These are phyloP conservation scores for Sporothrix pseudoabietina DNA, from an alignment of 2,329 filamentous ascomycete species.

Conservation along the genomic window DNA sequence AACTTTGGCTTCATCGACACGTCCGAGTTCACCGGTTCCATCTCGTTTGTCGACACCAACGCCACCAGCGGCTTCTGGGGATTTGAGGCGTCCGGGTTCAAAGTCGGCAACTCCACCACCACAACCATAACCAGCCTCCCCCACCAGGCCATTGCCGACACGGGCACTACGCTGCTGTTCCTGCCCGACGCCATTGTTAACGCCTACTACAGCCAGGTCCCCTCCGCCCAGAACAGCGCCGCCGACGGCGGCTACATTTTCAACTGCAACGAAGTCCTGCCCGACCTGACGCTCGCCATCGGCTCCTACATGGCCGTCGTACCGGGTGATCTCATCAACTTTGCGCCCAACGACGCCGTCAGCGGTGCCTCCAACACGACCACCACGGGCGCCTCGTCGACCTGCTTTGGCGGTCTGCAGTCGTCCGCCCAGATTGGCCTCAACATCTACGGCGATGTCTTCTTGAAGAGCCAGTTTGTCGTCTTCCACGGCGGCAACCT, in stretches of 20 bases:
- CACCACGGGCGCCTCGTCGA: background rate
- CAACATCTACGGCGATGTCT: conserved; percentile 40
- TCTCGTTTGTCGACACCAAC: conserved; percentile 56
- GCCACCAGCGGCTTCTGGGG: conserved; percentile 58
- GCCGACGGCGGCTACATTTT: conserved; percentile 44
- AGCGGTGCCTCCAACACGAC: conserved; percentile 24
- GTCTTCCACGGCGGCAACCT: conserved; percentile 44
- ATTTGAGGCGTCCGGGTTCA: conserved; percentile 54
- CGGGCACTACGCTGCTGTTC: conserved; percentile 49
- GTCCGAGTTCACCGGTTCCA: conserved; percentile 55
- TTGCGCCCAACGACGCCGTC: conserved; percentile 42
- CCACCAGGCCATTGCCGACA: conserved; percentile 45
- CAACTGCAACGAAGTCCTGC: conserved; percentile 42
- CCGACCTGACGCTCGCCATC: conserved; percentile 44
- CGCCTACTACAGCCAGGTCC: conserved; percentile 46
- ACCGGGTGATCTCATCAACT: conserved; percentile 45
- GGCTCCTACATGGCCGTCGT: conserved; percentile 42
- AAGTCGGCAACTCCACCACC: conserved; percentile 43
- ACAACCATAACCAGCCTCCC: conserved; percentile 38
- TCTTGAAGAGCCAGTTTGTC: conserved; percentile 41
- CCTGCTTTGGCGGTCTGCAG: conserved; percentile 45
- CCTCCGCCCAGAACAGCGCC: conserved; percentile 42
- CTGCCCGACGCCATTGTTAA: conserved; percentile 43
- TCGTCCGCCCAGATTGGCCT: conserved; percentile 34
- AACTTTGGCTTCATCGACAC: conserved; percentile 61